Evolutionary conservation across 495 filamentous ascomycete genomes (phyloP), one percentile per base, ranked within the genome.

Genomic region (Lineolata rhizophorae): DNA sequence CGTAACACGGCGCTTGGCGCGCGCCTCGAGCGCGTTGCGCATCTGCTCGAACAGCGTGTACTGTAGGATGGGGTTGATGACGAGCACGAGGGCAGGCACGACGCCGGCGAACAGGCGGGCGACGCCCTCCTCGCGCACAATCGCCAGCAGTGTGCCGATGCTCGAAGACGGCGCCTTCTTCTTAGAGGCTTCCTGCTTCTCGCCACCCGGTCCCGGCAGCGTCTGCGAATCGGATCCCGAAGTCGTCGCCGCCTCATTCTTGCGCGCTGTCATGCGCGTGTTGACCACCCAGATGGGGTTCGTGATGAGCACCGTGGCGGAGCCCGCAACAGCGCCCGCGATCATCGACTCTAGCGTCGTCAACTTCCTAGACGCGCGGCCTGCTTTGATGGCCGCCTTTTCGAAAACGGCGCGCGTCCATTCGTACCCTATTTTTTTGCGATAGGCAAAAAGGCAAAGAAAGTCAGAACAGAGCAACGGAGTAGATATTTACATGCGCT

Each of bases 211-310:
- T 25, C 62, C 62, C 6, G 69, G 62, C 5, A 67, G 50, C 15
- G 57, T 48, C 34, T 62, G 52, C 37, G 70, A 61, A 3, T 68
- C 57, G 3, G 57, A 56, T 3, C 57, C 54, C 8, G 64, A 10
- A 8, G 22, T 25, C n/a, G n/a, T n/a, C n/a, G n/a, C n/a, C 22
- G 6, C 22, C 22, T 25, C 22, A 6, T n/a, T 64, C 48, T 74
- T 73, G 40, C 81, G 71, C 18, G 90, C 83, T 5, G 87, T 95
- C 81, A 97, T 90, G 41, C 87, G 72, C 13, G 87, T 97, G 59
- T 97, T 97, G 40, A 97, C 63, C 9, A 97, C 87, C 87, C 87
- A 97, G 47, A 97, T 95, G 5, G 87, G 87, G 54, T 97, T 97
- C 8, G 87, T 97, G 37, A 92, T 62, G 36, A 97, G 60, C 33